phyloP scores from a whole-genome alignment of 2,329 filamentous ascomycete species.

The Fusarium torulosum region DNA sequence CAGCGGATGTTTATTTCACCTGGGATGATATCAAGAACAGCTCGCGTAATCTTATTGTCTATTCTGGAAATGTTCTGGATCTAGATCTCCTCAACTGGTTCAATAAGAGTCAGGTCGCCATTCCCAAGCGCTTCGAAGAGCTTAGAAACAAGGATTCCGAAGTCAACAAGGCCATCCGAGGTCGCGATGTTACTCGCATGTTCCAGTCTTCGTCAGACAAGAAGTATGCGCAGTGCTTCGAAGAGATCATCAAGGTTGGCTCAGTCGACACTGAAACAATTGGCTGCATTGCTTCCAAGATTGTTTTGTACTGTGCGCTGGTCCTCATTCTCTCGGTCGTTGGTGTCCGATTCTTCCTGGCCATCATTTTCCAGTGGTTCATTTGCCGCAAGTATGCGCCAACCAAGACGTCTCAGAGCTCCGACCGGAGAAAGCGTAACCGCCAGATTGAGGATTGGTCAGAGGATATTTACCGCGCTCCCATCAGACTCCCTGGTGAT shows the following conservation, averaged over 20 bases:
- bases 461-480: slow-evolving; percentile 95
- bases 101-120: slow-evolving; percentile 81
- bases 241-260: slow-evolving; percentile 95
- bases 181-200: slow-evolving; percentile 88
- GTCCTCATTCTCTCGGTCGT: slow-evolving; percentile 94
- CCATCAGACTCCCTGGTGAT: slow-evolving; percentile 82
- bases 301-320: slow-evolving; percentile 94
- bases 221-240: slow-evolving; percentile 85
- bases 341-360: slow-evolving; percentile 85
- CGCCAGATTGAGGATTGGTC: slow-evolving; percentile 98
- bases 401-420: slow-evolving; percentile 83
- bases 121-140: slow-evolving; percentile 82
- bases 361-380: slow-evolving; percentile 96
- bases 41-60: slow-evolving; percentile 91
- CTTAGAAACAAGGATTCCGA: slow-evolving; percentile 75
- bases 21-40: slow-evolving; percentile 94
- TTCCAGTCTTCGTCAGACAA: slow-evolving; percentile 86
- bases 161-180: slow-evolving; percentile 74
- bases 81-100: slow-evolving; percentile 92
- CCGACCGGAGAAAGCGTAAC: slow-evolving; percentile 84
- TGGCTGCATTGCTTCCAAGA: slow-evolving; percentile 96
- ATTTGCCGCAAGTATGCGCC: slow-evolving; percentile 88
- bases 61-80: slow-evolving; percentile 93
- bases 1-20: slow-evolving; percentile 93
- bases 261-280: slow-evolving; percentile 96